These are phyloP conservation scores for Penicillium sp. DNA, from an alignment of 2,329 filamentous ascomycete genomes.

Conservation along the genomic window DNA sequence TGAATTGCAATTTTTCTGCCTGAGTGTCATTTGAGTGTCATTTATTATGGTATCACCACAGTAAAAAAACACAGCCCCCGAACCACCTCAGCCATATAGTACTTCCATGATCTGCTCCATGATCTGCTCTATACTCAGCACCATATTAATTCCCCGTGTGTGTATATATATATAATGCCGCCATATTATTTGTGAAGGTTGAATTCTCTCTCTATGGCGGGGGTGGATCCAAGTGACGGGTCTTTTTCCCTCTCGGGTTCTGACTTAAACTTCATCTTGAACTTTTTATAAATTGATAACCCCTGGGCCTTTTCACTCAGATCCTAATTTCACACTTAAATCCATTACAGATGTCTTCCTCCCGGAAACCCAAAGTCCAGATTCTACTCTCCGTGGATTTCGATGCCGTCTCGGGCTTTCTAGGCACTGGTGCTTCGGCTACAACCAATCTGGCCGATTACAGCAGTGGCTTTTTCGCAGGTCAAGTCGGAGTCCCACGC, in stretches of 20 bases:
- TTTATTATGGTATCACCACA: too few species aligned
- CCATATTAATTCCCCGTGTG: too few species aligned
- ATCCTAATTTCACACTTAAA: neutral
- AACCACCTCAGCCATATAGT: too few species aligned
- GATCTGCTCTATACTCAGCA: too few species aligned
- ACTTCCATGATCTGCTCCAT: too few species aligned
- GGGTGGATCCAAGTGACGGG: conserved; percentile 2
- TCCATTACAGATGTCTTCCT: neutral
- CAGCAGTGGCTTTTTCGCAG: conserved; percentile 55
- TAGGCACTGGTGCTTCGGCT: conserved; percentile 54
- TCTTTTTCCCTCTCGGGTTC: neutral
- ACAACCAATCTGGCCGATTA: conserved; percentile 57
- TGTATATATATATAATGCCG: too few species aligned
- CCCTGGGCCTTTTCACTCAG: neutral
- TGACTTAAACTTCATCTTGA: neutral
- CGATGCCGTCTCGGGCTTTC: conserved; percentile 60
- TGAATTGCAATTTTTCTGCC: too few species aligned
- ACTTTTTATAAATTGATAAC: neutral
- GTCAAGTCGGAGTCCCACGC: conserved; percentile 56
- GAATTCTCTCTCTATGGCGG: neutral
- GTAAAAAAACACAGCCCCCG: too few species aligned
- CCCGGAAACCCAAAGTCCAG: conserved; percentile 14
- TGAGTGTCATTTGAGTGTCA: too few species aligned
- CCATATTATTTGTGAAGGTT: too few species aligned
- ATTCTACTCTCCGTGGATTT: conserved; percentile 49